Conservation (phyloP, 1,284 basidiomycete genomes). For the Retiboletus fuscus region DNA sequence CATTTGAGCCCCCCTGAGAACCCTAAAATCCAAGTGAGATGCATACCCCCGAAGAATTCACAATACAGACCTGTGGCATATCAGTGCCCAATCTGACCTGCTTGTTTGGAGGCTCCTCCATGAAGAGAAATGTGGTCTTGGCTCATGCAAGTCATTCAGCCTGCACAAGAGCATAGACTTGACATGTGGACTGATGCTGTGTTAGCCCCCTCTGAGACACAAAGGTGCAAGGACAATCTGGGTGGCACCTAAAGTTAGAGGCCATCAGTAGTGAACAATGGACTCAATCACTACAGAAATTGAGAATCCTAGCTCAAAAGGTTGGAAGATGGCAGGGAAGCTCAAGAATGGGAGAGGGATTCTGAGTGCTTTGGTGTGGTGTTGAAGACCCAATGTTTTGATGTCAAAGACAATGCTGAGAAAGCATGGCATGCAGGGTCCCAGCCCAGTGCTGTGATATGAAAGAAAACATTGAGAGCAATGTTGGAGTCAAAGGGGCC, state of each 20-base stretch:
- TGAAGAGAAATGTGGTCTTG: neutral
- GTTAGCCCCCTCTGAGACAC: conserved; percentile 1
- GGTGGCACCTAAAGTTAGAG: conserved; percentile 15
- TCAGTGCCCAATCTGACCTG: neutral
- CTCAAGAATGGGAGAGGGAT: neutral
- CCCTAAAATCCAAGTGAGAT: neutral
- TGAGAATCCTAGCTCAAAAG: neutral
- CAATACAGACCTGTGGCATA: neutral
- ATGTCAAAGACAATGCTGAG: too few species aligned
- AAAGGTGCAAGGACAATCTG: neutral
- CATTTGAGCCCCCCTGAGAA: neutral
- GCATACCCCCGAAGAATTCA: neutral
- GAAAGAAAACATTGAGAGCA: too few species aligned
- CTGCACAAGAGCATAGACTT: neutral
- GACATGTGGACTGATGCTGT: neutral
- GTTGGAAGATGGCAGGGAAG: neutral
- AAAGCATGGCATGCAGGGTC: too few species aligned
- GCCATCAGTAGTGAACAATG: neutral
- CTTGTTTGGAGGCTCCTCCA: conserved; percentile 9
- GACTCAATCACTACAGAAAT: too few species aligned
- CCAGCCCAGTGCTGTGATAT: too few species aligned
- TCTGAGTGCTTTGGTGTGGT: too few species aligned
- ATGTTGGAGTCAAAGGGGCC: too few species aligned
- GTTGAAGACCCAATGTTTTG: too few species aligned
- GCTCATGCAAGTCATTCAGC: conserved; percentile 3